Base-by-base conservation (phyloP, 768 basidiomycete species). In the Leccinum sublutescens region DNA sequence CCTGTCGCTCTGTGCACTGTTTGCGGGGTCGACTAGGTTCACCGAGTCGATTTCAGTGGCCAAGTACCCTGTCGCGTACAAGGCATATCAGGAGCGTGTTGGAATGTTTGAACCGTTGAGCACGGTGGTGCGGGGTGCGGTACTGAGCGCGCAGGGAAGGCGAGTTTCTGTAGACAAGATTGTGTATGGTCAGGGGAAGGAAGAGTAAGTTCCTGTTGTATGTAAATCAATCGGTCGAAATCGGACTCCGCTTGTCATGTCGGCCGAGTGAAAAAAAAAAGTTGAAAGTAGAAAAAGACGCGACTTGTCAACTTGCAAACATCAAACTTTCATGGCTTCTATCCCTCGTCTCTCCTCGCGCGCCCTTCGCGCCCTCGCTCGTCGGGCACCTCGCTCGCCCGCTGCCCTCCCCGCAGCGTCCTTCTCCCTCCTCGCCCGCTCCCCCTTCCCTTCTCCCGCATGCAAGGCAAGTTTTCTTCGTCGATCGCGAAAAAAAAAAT, bases 31-130 rank as follows among this genome's bases (percentile, higher is more conserved):
- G 17, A 95, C 93, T 1, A 60, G 72, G 14, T 88, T 88, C 73
- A 91, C 93, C 0, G 95, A 98, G 76, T 79, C 79, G 38, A 94
- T 98, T 66, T 86, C 91, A 5, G 63, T 67, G 33, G 71, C 78
- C 52, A 97, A 97, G 71, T 94, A 93, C 68, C 83, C 87, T 2
- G 73, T 73, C 15, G 81, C 77, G 3, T 97, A 96, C 72, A 68
- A 69, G 5, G 82, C 85, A 4, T 97, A 95, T 71, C 85, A 86
- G 66, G 68, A 78, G 57, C 83, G 93, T 21, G 93, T 96, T 4
- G 86, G 82, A 12, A 93, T 93, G 88, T 95, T 96, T 68, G 63
- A 77, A 9, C 85, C 85, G 2, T 53, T 76, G 15, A 57, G 71
- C 33, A 86, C 85, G 0, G 65, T 76, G 1, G 72, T 82, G 33